Base-by-base conservation (phyloP, 805 yeast species). In the Kluyveromyces nonfermentans region DNA sequence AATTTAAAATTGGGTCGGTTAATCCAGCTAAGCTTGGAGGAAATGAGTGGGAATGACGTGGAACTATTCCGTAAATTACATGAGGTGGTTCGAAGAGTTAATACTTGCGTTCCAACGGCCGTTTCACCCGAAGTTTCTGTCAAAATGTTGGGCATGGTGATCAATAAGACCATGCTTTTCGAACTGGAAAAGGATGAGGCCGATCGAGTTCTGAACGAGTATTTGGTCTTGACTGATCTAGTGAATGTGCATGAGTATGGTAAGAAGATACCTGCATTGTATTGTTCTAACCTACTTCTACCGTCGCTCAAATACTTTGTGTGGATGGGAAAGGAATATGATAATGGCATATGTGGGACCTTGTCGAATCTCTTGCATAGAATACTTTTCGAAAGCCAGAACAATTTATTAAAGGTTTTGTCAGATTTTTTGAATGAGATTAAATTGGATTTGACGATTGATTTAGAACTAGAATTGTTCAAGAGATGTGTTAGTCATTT, bases 1-100 rank as follows among this genome's bases (percentile, higher is more conserved):
- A 67, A 64, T 35, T 55, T 73, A 32, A 72, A 66, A 45, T 59
- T 70, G 41, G 64, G 69, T n/a, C 53, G 55, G 15, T 33, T 61
- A 33, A 33, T 53, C 15, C 50, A 50, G 43, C n/a, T 30, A 22
- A 43, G 59, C 2, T 46, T 56, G 28, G 47, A 47, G n/a, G 33
- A 45, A n/a, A 40, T 34, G 15, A 42, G 49, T 7, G 46, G 44
- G 9, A 22, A 37, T 2, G 48, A 53, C 17, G 15, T 35, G 6
- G 20, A 19, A 6, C 44, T 39, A 18, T 52, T 54, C 37, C 34
- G 53, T n/a, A 18, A 19, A 5, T 47, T 48, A 15, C 40, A 58
- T 21, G 43, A 44, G 22, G 54, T 59, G 9, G 49, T 57, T 21
- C 37, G 37, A 17, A 40, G 53, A 17, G 43, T 59, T 4, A 61